A percentile compares a stretch with the other conserved stretches of the same genome.
Conservation (phyloP, 768 basidiomycete species). For the Pulveroboletus ravenelii region DNA sequence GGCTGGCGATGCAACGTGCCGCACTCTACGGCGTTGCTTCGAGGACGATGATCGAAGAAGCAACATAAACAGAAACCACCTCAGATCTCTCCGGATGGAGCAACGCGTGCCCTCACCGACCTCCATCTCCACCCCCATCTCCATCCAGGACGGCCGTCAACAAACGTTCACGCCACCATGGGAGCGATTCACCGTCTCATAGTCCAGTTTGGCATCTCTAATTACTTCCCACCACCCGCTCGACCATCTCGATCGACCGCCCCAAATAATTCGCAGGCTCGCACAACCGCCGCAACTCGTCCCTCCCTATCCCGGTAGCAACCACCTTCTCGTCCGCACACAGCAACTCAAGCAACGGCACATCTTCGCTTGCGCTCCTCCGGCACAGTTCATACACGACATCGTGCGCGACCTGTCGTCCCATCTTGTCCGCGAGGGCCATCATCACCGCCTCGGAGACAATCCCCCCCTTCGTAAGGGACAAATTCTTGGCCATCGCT, state of each 20-base stretch:
- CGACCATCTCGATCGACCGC: conserved; percentile 28
- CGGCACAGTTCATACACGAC: conserved; percentile 41
- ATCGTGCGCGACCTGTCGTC: conserved; percentile 44
- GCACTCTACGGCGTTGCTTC: conserved; percentile 29
- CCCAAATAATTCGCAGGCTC: conserved; percentile 39
- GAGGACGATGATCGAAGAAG: conserved; percentile 30
- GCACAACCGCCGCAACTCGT: conserved; percentile 32
- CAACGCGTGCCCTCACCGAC: background rate
- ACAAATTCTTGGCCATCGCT: conserved; percentile 39
- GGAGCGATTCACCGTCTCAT: conserved; percentile 7
- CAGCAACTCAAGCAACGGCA: conserved; percentile 33
- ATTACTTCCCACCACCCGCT: conserved; percentile 6
- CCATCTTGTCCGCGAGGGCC: conserved; percentile 38
- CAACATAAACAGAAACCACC: background rate
- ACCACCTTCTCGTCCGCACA: conserved; percentile 25
- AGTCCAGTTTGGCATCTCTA: background rate
- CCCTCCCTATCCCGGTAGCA: conserved; percentile 21
- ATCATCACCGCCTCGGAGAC: conserved; percentile 48
- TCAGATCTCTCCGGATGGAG: background rate
- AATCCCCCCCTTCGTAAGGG: conserved; percentile 37
- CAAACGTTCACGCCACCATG: no score
- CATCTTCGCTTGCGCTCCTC: conserved; percentile 21
- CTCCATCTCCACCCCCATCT: background rate
- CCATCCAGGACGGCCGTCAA: background rate
- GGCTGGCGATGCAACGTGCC: conserved; percentile 24